Conservation (phyloP, 768 basidiomycete genomes). For the Pulveroboletus sp. region DNA sequence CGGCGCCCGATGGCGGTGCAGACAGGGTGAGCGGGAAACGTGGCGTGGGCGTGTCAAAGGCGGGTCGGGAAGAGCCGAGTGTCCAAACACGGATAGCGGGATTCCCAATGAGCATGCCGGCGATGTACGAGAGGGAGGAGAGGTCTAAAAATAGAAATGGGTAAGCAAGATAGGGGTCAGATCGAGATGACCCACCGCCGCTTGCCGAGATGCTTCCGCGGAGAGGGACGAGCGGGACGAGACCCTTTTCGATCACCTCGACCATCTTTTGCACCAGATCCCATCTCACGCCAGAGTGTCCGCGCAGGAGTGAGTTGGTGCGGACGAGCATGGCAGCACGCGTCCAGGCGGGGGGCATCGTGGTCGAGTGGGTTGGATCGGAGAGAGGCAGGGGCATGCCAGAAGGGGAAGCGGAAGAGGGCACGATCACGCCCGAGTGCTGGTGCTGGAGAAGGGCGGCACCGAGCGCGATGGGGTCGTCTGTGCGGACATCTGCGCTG, state of each 20-base stretch:
- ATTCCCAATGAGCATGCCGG: constrained; percentile 77
- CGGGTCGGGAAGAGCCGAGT: constrained; percentile 29
- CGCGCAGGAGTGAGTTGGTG: constrained; percentile 86
- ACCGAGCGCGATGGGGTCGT: constrained; percentile 68
- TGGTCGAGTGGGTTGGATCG: constrained; percentile 63
- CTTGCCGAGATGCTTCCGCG: constrained; percentile 83
- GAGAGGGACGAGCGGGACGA: constrained; percentile 79
- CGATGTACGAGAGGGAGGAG: constrained; percentile 81
- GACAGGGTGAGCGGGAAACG: constrained; percentile 7
- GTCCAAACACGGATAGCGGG: constrained; percentile 72
- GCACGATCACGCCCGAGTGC: constrained; percentile 64
- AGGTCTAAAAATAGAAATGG: constrained; percentile 44
- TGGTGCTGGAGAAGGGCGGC: constrained; percentile 85
- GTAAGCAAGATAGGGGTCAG: constrained; percentile 3
- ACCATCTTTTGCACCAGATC: constrained; percentile 79
- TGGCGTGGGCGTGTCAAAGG: constrained; percentile 16
- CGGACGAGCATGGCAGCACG: constrained; percentile 84
- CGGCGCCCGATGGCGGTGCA: no score
- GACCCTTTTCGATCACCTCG: constrained; percentile 63
- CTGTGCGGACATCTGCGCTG: constrained; percentile 83
- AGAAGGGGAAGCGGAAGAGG: constrained; percentile 41
- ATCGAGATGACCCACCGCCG: constrained; percentile 50
- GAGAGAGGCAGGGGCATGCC: constrained; percentile 52
- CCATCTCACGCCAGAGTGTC: constrained; percentile 84
- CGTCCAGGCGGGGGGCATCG: constrained; percentile 87